Base-by-base conservation (phyloP, 2,329 filamentous ascomycete species). In the Ustilaginoidea virens region DNA sequence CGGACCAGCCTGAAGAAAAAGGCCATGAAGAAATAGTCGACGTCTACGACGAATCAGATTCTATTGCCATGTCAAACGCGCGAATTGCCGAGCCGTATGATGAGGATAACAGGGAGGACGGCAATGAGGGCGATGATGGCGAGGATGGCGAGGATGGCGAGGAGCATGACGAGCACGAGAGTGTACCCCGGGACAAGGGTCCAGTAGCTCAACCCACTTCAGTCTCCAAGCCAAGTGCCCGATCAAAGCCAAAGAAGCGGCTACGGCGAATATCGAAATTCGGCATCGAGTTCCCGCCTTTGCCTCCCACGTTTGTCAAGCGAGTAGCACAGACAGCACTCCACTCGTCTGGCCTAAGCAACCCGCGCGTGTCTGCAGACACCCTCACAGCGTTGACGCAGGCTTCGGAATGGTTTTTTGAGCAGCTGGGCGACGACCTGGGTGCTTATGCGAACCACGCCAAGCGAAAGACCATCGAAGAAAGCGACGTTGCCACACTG, bases 391-490 rank as follows among this genome's bases (percentile, higher is more conserved):
- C 77, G 4, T 71, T 93, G 30, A 74, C 77, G 43, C 76, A 83
- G 47, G 81, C 83, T 1, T 80, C 80, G 3, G 81, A 92, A 36
- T 90, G 82, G 78, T 93, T 85, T 51, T 92, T 93, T 48, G 82
- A 92, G 53, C 85, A 93, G 51, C 60, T 80, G 3, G 74, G 80
- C 27, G 79, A 85, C 35, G 83, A 92, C 46, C 55, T 93, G 31
- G 69, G 70, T 9, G 76, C 74, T 3, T 93, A 86, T 49, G 79
- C 85, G 12, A 65, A 72, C 35, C 85, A 94, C 50, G 83, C 79
- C 5, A 77, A 79, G 18, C 70, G 85, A 18, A 90, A 80, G 52
- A 83, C 74, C 3, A 83, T 94, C 40, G 80, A 92, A 42, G 81
- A 90, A 49, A 78, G 69, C 40, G 85, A 93, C 49, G 73, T 92